These are phyloP conservation scores for Lentinula guzmanii DNA, from an alignment of 768 basidiomycete species.

Conservation along the genomic window DNA sequence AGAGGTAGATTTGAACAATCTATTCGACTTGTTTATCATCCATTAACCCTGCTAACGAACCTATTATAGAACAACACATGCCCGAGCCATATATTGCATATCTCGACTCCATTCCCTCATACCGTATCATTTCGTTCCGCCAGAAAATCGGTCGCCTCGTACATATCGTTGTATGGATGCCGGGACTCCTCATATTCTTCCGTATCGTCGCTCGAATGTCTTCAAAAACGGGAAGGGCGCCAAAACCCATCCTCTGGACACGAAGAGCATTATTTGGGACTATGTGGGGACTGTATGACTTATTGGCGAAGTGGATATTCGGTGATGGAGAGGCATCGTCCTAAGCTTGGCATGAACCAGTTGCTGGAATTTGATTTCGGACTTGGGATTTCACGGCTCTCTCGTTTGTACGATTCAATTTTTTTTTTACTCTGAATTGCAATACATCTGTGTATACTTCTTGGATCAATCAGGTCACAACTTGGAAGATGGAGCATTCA, in stretches of 20 bases:
- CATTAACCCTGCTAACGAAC: neutral
- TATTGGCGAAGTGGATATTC: neutral
- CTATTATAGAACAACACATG: conserved; percentile 3
- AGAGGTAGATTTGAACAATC: neutral
- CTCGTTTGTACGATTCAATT: too few species aligned
- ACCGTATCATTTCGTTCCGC: conserved; percentile 2
- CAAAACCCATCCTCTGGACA: conserved; percentile 1
- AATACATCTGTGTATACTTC: neutral
- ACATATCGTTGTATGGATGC: conserved; percentile 5
- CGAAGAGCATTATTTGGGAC: conserved; percentile 1
- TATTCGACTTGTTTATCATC: neutral
- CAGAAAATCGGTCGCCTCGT: conserved; percentile 3
- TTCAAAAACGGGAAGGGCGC: neutral
- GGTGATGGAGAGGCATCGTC: conserved; percentile 5
- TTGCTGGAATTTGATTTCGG: neutral
- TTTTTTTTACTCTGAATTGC: neutral
- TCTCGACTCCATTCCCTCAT: conserved; percentile 2
- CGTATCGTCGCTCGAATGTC: conserved; percentile 1
- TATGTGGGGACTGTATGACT: conserved; percentile 5
- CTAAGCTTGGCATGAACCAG: neutral
- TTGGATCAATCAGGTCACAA: neutral
- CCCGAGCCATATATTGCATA: conserved; percentile 6
- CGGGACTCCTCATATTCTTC: conserved; percentile 5
- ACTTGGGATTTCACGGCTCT: neutral
- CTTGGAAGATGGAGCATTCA: too few species aligned